Percentiles rank a stretch among this genome's conserved stretches.
Evolutionary conservation across 495 filamentous ascomycete genomes (phyloP).

Genomic region (Glutinoglossum americanum): DNA sequence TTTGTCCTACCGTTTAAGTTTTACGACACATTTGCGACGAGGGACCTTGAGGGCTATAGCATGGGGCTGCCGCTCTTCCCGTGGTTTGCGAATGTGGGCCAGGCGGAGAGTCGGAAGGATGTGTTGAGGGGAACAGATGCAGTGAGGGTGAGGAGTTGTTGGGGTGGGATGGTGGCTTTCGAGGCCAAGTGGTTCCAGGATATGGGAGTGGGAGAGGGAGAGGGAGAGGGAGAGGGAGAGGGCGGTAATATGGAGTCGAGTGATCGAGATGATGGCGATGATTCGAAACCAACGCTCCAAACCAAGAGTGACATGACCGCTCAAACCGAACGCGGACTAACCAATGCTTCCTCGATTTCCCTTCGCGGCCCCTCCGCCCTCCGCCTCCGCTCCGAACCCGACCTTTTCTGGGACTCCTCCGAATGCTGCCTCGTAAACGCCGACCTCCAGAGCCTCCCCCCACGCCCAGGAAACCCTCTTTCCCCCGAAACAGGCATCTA

Average conservation of each 20-base stretch:
- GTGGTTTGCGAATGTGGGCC: slow-evolving; percentile 42
- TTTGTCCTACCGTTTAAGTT: slow-evolving; percentile 58
- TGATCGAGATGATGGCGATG: not conserved
- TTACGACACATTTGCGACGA: slow-evolving; percentile 64
- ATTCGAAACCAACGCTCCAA: no score
- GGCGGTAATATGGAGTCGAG: not conserved
- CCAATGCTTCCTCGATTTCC: not conserved
- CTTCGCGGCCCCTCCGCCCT: slow-evolving; percentile 10
- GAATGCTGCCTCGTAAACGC: slow-evolving; percentile 66
- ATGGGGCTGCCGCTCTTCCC: slow-evolving; percentile 54
- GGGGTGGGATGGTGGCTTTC: slow-evolving; percentile 67
- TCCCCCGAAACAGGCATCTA: slow-evolving; percentile 30
- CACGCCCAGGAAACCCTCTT: not conserved
- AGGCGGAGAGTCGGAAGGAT: slow-evolving; percentile 32
- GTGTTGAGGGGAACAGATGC: slow-evolving; percentile 41
- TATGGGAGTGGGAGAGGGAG: not conserved
- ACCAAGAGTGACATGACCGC: no score
- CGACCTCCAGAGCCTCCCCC: slow-evolving; percentile 31
- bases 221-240: not conserved
- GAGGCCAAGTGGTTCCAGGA: slow-evolving; percentile 42
- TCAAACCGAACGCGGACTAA: no score
- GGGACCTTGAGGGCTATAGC: slow-evolving; percentile 49
- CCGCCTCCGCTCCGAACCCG: slow-evolving; percentile 42
- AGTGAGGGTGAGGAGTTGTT: slow-evolving; percentile 55
- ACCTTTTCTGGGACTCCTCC: slow-evolving; percentile 51